Evolutionary conservation across 2,329 filamentous ascomycete genomes (phyloP).

Genomic region (Trichoderma polysporum): DNA sequence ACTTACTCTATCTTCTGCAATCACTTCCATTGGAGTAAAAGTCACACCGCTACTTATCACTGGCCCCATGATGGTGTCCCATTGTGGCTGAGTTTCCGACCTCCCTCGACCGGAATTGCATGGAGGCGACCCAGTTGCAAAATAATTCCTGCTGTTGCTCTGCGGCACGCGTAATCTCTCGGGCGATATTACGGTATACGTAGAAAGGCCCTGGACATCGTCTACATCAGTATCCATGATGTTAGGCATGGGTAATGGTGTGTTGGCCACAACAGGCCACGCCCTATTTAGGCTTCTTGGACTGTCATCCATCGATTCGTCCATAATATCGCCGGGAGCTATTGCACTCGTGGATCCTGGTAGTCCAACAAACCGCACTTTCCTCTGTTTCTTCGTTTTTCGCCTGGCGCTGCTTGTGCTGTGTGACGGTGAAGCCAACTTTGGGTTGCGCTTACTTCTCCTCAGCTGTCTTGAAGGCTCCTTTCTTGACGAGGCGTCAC

Average conservation of each 20-base stretch:
- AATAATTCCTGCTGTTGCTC: no score
- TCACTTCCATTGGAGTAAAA: background rate
- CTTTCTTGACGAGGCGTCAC: background rate
- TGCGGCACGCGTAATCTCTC: background rate
- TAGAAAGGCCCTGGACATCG: background rate
- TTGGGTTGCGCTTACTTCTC: no score
- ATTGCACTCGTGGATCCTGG: background rate
- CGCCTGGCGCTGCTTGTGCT: background rate
- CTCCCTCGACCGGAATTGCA: background rate
- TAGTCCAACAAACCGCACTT: background rate
- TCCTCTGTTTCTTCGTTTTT: background rate
- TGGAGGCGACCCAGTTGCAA: background rate
- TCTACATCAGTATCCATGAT: background rate
- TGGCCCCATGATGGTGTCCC: background rate
- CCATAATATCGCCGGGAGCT: background rate
- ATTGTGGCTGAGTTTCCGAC: background rate
- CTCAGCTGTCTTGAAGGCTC: no score
- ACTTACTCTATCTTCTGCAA: background rate
- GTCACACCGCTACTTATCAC: background rate
- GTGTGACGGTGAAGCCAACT: no score
- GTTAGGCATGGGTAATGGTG: background rate
- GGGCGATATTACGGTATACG: background rate
- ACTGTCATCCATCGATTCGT: background rate
- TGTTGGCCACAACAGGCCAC: background rate
- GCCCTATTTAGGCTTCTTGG: background rate